phyloP scores from a whole-genome alignment of 176 grass and related monocot species.

The Carex littledalei region DNA sequence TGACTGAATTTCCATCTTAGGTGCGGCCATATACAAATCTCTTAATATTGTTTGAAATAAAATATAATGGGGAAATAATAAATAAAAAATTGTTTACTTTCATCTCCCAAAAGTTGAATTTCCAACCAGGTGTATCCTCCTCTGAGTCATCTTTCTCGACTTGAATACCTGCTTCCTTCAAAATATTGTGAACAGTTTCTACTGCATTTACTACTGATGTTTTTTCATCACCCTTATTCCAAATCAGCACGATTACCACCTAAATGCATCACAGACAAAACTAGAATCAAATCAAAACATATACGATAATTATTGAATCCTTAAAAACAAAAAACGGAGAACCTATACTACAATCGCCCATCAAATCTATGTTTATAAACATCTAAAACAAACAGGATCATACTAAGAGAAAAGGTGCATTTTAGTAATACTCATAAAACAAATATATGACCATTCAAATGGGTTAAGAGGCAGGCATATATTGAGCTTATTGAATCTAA shows the following conservation, averaged over 20 bases:
- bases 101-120: constrained; percentile 98
- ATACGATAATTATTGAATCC: neutral
- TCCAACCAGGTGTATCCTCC: constrained; percentile 67
- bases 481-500: constrained; percentile 2
- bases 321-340: neutral
- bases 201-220: constrained; percentile 65
- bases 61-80: neutral
- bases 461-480: neutral
- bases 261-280: constrained; percentile 17
- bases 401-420: neutral
- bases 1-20: neutral
- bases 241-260: constrained; percentile 94
- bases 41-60: neutral
- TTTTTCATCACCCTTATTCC: constrained; percentile 82
- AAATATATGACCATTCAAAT: neutral
- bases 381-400: neutral
- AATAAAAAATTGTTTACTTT: constrained; percentile 46
- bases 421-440: neutral
- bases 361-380: neutral
- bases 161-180: constrained; percentile 71
- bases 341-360: neutral
- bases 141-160: constrained; percentile 90
- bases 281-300: neutral
- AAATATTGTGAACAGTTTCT: constrained; percentile 47
- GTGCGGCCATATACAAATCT: neutral